A percentile compares a stretch with the other conserved stretches of the same genome.
Conservation (phyloP, 257 asterid genomes). For the Jasminum sambac region DNA sequence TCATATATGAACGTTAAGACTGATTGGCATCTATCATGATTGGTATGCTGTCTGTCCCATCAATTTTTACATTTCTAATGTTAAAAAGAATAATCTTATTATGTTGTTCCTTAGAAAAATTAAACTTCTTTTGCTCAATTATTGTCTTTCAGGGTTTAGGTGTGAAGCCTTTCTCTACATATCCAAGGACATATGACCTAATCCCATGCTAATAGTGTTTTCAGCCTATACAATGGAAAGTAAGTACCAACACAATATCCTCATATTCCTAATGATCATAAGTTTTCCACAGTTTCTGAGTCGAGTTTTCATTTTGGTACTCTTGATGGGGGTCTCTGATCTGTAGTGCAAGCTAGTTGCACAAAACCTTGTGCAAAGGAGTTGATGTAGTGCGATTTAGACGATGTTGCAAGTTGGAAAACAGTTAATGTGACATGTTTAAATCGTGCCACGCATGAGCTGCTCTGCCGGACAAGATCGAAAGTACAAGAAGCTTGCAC, state of each 20-base stretch:
- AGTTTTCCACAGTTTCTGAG: not conserved
- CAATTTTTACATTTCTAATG: slow-evolving; percentile 1
- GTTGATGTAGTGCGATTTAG: too few species aligned
- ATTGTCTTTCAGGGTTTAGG: slow-evolving; percentile 36
- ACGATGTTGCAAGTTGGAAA: too few species aligned
- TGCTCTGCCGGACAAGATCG: too few species aligned
- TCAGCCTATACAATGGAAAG: slow-evolving; percentile 66
- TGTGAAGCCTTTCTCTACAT: slow-evolving; percentile 78
- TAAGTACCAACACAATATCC: slow-evolving; percentile 25
- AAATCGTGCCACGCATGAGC: too few species aligned
- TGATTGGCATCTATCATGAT: slow-evolving; percentile 77
- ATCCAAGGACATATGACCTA: slow-evolving; percentile 74
- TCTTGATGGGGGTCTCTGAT: too few species aligned
- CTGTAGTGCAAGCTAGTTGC: too few species aligned
- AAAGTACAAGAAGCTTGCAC: too few species aligned
- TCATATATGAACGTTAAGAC: slow-evolving; percentile 62
- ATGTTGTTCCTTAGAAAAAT: not conserved
- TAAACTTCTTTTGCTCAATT: not conserved
- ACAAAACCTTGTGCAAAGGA: too few species aligned
- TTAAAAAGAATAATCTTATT: not conserved
- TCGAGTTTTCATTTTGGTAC: too few species aligned
- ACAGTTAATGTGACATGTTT: too few species aligned
- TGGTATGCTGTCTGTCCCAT: slow-evolving; percentile 39
- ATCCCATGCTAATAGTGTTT: slow-evolving; percentile 64
- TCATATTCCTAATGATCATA: slow-evolving; percentile 3